Percentiles rank a stretch among this genome's conserved stretches.
phyloP scores from a whole-genome alignment of 495 filamentous ascomycete genomes.

The Annulohypoxylon maeteangense region DNA sequence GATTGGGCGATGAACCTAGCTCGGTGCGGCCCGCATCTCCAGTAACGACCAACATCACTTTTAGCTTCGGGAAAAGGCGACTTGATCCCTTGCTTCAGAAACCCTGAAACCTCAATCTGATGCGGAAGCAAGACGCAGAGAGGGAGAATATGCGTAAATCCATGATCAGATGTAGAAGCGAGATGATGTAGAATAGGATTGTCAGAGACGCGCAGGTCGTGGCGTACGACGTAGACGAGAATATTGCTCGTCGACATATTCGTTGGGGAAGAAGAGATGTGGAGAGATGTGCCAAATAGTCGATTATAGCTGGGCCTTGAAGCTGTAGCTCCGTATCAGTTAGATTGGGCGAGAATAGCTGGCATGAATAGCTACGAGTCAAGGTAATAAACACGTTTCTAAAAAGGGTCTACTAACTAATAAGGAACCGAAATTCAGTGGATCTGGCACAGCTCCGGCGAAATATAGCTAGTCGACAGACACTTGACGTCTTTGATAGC shows the following conservation, averaged over 20 bases:
- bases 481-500: conserved; percentile 37
- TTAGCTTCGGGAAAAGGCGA: conserved; percentile 70
- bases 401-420: background rate
- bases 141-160: conserved; percentile 73
- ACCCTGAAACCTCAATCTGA: conserved; percentile 76
- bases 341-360: background rate
- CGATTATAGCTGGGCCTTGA: conserved; percentile 1
- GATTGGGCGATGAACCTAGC: conserved; percentile 73
- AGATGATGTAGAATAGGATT: conserved; percentile 72
- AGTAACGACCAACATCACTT: conserved; percentile 66
- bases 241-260: conserved; percentile 54
- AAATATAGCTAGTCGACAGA: conserved; percentile 22
- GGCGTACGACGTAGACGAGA: conserved; percentile 70
- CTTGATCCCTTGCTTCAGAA: conserved; percentile 56
- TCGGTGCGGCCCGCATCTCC: conserved; percentile 74
- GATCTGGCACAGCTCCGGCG: conserved; percentile 23
- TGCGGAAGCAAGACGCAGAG: conserved; percentile 71
- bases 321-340: conserved; percentile 11
- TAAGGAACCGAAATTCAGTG: conserved; percentile 18
- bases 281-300: background rate
- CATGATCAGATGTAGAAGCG: conserved; percentile 54
- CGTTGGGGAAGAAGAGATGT: conserved; percentile 6
- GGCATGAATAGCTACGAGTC: conserved; percentile 3
- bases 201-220: conserved; percentile 74
- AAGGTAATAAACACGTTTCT: conserved; percentile 4